Base-by-base conservation (phyloP, 441 rosid genomes). In the Erodium chrysanthum region DNA sequence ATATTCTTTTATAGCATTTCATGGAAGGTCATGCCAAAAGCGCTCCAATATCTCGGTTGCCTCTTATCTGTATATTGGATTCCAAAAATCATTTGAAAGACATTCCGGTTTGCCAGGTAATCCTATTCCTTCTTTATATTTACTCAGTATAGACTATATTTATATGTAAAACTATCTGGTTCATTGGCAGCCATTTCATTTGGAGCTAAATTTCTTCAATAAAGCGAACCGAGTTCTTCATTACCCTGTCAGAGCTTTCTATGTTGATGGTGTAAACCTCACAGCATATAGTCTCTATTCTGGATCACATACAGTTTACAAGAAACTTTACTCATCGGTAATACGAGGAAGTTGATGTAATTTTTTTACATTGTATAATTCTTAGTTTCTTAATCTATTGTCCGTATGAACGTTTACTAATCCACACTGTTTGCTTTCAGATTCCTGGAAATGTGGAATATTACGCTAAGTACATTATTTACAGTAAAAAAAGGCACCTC, bases 11-110 rank as follows among this genome's bases (percentile, higher is more conserved):
- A 70, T 76, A 96, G 99, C 99, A 96, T 84, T 92, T 90, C 71
- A 89, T 96, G 98, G 99, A 96, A 80, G 99, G 99, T 75, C 99
- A 89, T 82, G 87, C 98, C 66, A 90, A 89, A 87, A 90, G 84
- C 76, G 83, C 91, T 52, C 98, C 98, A 20, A 90, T 96, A 77
- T 85, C 96, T 73, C 87, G 96, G 67, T 75, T 96, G 76, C 98
- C 98, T 66, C 94, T 96, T 62, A 80, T 96, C 50, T 85, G 90
- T 27, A 75, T 96, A 63, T 71, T 84, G 71, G 89, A 90, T 80
- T 68, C 91, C n/a, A 90, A 80, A 69, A 88, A 90, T 81, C 88
- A 79, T 67, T 86, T 88, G 71, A 92, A 85, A 74, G 91, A 90
- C 78, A 71, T 90, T 76, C 97, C 97, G 74, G 91, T 85, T 80